phyloP scores from a whole-genome alignment of 345 rosid species.

The Draba incana region DNA sequence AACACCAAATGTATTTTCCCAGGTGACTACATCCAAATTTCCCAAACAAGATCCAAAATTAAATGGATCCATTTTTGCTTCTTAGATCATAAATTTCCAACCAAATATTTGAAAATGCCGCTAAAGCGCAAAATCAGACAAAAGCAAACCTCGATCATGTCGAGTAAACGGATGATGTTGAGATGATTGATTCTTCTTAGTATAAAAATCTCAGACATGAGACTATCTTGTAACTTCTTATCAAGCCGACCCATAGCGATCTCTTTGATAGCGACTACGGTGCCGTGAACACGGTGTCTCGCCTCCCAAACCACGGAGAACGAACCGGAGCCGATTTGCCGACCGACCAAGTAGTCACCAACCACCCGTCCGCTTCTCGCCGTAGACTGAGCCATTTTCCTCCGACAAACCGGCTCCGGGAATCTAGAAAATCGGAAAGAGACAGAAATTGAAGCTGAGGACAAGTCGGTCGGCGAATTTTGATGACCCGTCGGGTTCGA shows the following conservation, averaged over 20 bases:
- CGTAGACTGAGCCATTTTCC: constrained; percentile 64
- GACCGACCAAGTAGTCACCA: constrained; percentile 85
- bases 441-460: neutral
- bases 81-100: neutral
- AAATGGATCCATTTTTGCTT: neutral
- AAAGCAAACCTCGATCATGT: constrained; percentile 75
- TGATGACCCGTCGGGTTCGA: constrained; percentile 40
- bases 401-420: constrained; percentile 30
- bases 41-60: neutral
- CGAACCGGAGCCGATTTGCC: constrained; percentile 95
- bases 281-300: constrained; percentile 84
- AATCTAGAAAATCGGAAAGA: constrained; percentile 40
- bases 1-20: constrained; percentile 86
- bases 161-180: constrained; percentile 82
- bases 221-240: constrained; percentile 88
- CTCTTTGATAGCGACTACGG: constrained; percentile 96
- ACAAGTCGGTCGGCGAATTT: neutral
- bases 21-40: constrained; percentile 54
- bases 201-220: constrained; percentile 87
- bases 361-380: constrained; percentile 60
- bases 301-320: constrained; percentile 98
- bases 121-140: neutral
- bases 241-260: constrained; percentile 64
- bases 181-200: constrained; percentile 76
- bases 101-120: neutral